Evolutionary conservation across 1,284 basidiomycete species (phyloP).

Genomic region (Prillingera fragicola): DNA sequence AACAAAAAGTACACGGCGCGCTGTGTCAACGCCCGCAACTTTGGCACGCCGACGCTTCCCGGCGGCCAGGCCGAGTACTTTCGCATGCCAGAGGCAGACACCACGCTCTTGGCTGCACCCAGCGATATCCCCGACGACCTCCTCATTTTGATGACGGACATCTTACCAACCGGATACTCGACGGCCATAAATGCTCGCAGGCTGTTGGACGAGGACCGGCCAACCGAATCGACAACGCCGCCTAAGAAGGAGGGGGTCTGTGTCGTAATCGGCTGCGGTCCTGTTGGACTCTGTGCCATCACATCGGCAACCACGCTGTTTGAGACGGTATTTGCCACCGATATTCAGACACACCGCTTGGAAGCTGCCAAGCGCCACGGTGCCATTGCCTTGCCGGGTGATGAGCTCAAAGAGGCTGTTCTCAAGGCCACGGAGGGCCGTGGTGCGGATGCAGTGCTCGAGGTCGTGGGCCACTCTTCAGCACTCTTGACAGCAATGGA

Average conservation of each 20-base stretch:
- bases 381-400: slow-evolving; percentile 36
- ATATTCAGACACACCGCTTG: slow-evolving; percentile 23
- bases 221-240: neutral
- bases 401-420: slow-evolving; percentile 26
- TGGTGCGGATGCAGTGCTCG: slow-evolving; percentile 48
- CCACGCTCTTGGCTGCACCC: slow-evolving; percentile 46
- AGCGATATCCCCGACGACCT: slow-evolving; percentile 41
- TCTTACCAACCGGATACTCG: slow-evolving; percentile 49
- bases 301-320: slow-evolving; percentile 46
- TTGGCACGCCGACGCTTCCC: slow-evolving; percentile 56
- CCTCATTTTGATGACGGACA: slow-evolving; percentile 50
- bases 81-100: slow-evolving; percentile 57
- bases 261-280: slow-evolving; percentile 50
- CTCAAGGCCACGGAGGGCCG: slow-evolving; percentile 38
- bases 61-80: slow-evolving; percentile 86
- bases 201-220: slow-evolving; percentile 27
- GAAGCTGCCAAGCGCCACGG: slow-evolving; percentile 38
- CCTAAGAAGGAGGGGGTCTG: slow-evolving; percentile 26
- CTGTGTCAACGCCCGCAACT: slow-evolving; percentile 53
- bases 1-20: slow-evolving; percentile 68
- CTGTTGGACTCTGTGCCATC: slow-evolving; percentile 48
- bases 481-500: slow-evolving; percentile 67
- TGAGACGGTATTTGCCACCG: slow-evolving; percentile 35
- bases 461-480: slow-evolving; percentile 72
- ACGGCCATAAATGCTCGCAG: slow-evolving; percentile 45